phyloP scores from a whole-genome alignment of 2,329 filamentous ascomycete species.

The Epichloe brachyelytri region DNA sequence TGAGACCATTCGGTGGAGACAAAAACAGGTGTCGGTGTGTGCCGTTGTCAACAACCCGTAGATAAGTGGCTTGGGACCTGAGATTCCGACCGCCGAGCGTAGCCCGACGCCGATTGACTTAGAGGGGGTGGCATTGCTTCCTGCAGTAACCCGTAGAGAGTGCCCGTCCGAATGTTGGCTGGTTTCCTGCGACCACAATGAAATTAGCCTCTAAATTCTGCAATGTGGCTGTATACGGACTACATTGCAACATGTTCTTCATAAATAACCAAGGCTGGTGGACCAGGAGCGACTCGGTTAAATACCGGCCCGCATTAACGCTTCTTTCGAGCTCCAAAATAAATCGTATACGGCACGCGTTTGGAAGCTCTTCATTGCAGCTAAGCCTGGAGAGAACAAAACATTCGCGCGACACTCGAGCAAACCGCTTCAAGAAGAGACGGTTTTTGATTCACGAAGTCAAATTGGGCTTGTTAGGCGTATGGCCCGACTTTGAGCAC shows the following conservation, averaged over 20 bases:
- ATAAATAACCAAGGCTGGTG: neutral
- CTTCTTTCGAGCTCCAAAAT: neutral
- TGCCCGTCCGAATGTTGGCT: too few species aligned
- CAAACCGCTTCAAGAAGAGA: neutral
- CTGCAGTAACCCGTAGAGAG: too few species aligned
- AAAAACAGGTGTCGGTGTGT: neutral
- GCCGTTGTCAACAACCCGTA: neutral
- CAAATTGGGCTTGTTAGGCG: neutral
- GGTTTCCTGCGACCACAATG: too few species aligned
- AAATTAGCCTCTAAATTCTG: too few species aligned
- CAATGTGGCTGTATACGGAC: too few species aligned
- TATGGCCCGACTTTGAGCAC: neutral
- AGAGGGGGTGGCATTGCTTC: neutral
- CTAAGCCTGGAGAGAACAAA: neutral
- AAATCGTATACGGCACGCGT: neutral
- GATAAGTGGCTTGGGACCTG: neutral
- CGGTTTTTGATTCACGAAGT: too few species aligned
- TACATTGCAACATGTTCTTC: too few species aligned
- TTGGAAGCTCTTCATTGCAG: neutral
- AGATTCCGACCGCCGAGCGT: constrained; percentile 2
- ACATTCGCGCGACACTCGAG: neutral
- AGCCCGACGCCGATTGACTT: neutral
- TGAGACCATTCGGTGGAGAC: too few species aligned
- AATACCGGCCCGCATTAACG: neutral
- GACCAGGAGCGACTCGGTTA: neutral